These are phyloP conservation scores for Kazachstania viticola DNA, from an alignment of 805 yeast species.

Conservation along the genomic window DNA sequence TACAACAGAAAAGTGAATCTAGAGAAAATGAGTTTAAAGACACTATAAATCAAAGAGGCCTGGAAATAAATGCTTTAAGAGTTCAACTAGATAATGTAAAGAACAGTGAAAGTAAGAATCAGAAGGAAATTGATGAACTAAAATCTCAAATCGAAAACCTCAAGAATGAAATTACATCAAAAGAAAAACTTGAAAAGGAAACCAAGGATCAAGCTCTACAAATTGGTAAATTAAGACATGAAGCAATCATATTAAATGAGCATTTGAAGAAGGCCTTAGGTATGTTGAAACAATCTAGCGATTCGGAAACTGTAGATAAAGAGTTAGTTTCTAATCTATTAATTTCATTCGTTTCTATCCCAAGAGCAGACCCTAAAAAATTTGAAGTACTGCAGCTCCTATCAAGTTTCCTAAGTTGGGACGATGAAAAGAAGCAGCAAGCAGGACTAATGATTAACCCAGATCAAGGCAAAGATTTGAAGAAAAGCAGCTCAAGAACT, in stretches of 20 bases:
- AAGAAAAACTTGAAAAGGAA: conserved; percentile 37
- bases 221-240: conserved; percentile 88
- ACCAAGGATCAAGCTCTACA: conserved; percentile 60
- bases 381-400: conserved; percentile 84
- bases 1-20: conserved; percentile 5
- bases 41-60: conserved; percentile 13
- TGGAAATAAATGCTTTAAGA: conserved; percentile 22
- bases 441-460: conserved; percentile 47
- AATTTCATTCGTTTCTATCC: conserved; percentile 73
- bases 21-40: conserved; percentile 6
- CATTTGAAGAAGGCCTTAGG: conserved; percentile 89
- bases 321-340: conserved; percentile 81
- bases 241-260: conserved; percentile 85
- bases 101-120: conserved; percentile 8
- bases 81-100: conserved; percentile 15
- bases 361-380: conserved; percentile 88
- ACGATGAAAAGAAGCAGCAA: conserved; percentile 59
- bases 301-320: conserved; percentile 70
- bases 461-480: conserved; percentile 5
- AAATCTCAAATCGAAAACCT: conserved; percentile 15
- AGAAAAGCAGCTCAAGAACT: conserved; percentile 25
- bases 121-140: conserved; percentile 13
- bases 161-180: conserved; percentile 14
- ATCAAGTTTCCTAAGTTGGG: conserved; percentile 80
- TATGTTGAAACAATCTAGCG: conserved; percentile 66